Conservation (phyloP, 2,329 filamentous ascomycete species). For the Alternaria metachromatica region DNA sequence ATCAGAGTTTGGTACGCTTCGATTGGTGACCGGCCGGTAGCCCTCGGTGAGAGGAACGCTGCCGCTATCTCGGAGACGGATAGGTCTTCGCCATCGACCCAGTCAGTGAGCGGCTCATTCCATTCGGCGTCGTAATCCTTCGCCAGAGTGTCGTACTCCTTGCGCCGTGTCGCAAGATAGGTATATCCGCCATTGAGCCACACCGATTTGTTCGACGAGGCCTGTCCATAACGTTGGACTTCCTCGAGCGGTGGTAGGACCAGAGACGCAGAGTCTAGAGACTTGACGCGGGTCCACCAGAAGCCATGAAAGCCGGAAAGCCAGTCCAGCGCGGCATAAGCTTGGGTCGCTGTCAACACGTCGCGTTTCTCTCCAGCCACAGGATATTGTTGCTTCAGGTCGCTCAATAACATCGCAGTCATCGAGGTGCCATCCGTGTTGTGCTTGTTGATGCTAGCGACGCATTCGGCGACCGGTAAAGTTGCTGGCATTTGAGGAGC, state of each 20-base stretch:
- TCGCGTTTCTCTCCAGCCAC: constrained; percentile 63
- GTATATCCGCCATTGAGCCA: constrained; percentile 75
- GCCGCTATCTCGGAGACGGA: constrained; percentile 63
- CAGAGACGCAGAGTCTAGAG: constrained; percentile 45
- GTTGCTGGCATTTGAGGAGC: constrained; percentile 56
- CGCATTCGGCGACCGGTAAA: constrained; percentile 59
- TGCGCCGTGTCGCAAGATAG: constrained; percentile 68
- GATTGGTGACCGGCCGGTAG: constrained; percentile 40
- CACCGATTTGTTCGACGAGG: constrained; percentile 34
- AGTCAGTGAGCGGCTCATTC: constrained; percentile 58
- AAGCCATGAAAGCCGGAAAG: constrained; percentile 66
- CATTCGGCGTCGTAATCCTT: constrained; percentile 62
- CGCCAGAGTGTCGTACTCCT: constrained; percentile 61
- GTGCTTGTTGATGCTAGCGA: constrained; percentile 54
- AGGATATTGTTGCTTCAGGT: constrained; percentile 62
- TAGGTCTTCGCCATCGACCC: constrained; percentile 17
- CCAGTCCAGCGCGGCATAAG: constrained; percentile 65
- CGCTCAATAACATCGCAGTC: constrained; percentile 64
- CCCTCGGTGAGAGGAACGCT: constrained; percentile 55
- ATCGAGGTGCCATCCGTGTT: constrained; percentile 45
- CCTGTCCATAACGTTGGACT: constrained; percentile 37
- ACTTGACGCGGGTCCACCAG: constrained; percentile 53
- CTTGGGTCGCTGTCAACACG: constrained; percentile 57
- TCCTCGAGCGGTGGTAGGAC: constrained; percentile 66
- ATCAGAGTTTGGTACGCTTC: constrained; percentile 62